These are phyloP conservation scores for Ascomycota sp. DNA, from an alignment of 2,329 filamentous ascomycete genomes.

Conservation along the genomic window DNA sequence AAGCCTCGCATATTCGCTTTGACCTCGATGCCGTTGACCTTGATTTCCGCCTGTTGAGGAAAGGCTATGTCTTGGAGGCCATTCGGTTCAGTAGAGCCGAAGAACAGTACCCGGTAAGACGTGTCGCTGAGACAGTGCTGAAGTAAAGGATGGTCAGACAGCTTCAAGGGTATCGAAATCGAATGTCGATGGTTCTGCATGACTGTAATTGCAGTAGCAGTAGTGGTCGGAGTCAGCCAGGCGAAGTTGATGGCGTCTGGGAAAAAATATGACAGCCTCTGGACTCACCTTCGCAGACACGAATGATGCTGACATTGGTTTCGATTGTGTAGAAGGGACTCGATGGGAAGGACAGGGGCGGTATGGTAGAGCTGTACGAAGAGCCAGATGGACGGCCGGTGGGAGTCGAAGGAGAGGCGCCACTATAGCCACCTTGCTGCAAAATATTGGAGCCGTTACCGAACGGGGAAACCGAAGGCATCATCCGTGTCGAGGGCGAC, in stretches of 20 bases:
- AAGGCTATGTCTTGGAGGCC: slow-evolving; percentile 64
- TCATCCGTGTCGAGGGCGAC: slow-evolving; percentile 2
- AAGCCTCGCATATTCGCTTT: slow-evolving; percentile 86
- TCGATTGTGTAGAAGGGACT: slow-evolving; percentile 73
- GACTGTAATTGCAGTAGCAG: slow-evolving; percentile 13
- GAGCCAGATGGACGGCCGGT: slow-evolving; percentile 5
- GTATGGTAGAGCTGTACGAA: slow-evolving; percentile 4
- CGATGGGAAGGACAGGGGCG: slow-evolving; percentile 29
- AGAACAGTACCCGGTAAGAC: slow-evolving; percentile 58
- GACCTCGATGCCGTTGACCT: slow-evolving; percentile 71
- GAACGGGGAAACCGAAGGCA: slow-evolving; percentile 6
- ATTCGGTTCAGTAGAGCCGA: slow-evolving; percentile 49
- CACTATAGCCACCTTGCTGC: slow-evolving; percentile 4
- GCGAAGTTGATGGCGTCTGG: background rate
- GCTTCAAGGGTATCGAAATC: slow-evolving; percentile 21
- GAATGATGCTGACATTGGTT: slow-evolving; percentile 40
- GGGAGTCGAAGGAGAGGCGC: slow-evolving; percentile 1
- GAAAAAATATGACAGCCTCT: slow-evolving; percentile 1
- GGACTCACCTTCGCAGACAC: slow-evolving; percentile 56
- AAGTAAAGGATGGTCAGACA: slow-evolving; percentile 30
- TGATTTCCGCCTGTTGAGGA: slow-evolving; percentile 80
- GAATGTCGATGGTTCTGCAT: slow-evolving; percentile 34
- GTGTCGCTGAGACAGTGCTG: slow-evolving; percentile 37
- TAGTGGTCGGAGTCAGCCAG: background rate
- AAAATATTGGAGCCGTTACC: slow-evolving; percentile 2